A percentile compares a stretch with the other conserved stretches of the same genome.
Conservation (phyloP, 768 basidiomycete genomes). For the Lentinula edodes region DNA sequence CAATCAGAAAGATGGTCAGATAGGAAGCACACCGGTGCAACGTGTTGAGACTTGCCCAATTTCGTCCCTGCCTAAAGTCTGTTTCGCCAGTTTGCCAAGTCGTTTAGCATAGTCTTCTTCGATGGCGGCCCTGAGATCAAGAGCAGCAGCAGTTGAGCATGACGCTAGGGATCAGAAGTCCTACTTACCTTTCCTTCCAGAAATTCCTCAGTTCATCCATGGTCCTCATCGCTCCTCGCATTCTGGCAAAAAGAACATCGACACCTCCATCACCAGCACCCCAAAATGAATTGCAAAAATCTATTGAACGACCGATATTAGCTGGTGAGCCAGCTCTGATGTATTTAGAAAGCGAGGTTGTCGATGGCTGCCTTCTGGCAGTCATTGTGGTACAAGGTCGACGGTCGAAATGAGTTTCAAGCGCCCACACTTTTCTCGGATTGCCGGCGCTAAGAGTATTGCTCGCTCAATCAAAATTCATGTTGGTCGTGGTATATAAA, state of each 20-base stretch:
- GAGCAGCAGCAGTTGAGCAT: neutral
- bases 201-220: slow-evolving; percentile 84
- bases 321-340: slow-evolving; percentile 52
- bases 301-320: slow-evolving; percentile 46
- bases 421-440: neutral
- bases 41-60: slow-evolving; percentile 65
- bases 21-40: neutral
- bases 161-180: neutral
- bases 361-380: slow-evolving; percentile 75
- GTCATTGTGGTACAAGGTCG: slow-evolving; percentile 31
- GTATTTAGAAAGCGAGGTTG: slow-evolving; percentile 72
- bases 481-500: too few relatives aligned
- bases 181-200: slow-evolving; percentile 88
- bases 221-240: slow-evolving; percentile 80
- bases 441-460: too few relatives aligned
- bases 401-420: neutral
- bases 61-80: slow-evolving; percentile 79
- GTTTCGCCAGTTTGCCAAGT: slow-evolving; percentile 72
- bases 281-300: slow-evolving; percentile 99
- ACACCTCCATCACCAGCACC: slow-evolving; percentile 81
- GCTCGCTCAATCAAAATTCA: too few relatives aligned
- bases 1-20: slow-evolving; percentile 14
- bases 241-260: slow-evolving; percentile 84
- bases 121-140: slow-evolving; percentile 61
- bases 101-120: slow-evolving; percentile 96